Evolutionary conservation across 2,329 filamentous ascomycete species (phyloP), one percentile per base, ranked within the genome.

Genomic region (Fusarium irregulare): DNA sequence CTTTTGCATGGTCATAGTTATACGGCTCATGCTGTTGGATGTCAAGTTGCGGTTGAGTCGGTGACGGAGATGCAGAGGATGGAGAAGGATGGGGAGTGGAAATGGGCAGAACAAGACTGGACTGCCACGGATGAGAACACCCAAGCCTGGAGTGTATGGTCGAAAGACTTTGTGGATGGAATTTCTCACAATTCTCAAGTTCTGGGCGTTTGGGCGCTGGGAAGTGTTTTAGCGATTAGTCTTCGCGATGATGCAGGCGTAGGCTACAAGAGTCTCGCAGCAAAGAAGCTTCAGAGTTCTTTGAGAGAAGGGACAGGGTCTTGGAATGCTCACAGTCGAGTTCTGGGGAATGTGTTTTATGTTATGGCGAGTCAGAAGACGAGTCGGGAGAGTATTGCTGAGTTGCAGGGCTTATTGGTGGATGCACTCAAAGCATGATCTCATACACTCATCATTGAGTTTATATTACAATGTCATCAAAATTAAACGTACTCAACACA

Each of bases 1-100:
- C 80, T 97, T 7, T 82, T 97, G 6, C 93, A 97, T 72, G 93
- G 93, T 0, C 93, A 97, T 77, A 95, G 92, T 77, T 97, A 97
- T 79, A 97, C 93, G 0, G 93, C 93, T 0, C 93, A 97, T 78
- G 86, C 93, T 0, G 87, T 96, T 2, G 93, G 93, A 1, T 97
- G 93, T 73, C 88, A 91, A 46, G 92, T 97, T 0, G 93, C 91
- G 0, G 83, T 91, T n/a, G 87, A 88, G 53, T 90, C 89, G 2
- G 77, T 97, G 11, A 77, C 79, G 11, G 83, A 84, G 41, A 87
- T 95, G 84, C 77, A 83, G 46, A 74, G 79, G 2, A 86, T 93
- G 82, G 88, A 92, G 5, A 72, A 73, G 1, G 73, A 77, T 1
- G 87, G 86, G 0, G 79, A 80, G 0, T 93, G 91, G 91, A 78